Base-by-base conservation (phyloP, 2,329 filamentous ascomycete species). In the Westerdykella ornata region DNA sequence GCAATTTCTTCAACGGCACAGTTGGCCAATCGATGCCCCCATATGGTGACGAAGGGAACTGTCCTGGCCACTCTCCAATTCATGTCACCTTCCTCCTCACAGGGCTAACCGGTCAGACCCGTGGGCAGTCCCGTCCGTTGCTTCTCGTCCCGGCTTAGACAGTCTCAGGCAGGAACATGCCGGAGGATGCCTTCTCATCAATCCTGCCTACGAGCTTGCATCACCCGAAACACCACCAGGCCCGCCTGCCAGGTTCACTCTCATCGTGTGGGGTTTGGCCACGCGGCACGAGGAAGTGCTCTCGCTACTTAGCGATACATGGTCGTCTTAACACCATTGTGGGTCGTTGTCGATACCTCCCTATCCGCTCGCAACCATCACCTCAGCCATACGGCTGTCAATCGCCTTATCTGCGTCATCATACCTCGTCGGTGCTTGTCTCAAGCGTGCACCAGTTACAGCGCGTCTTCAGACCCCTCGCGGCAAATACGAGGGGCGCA, bases 201-300 rank as follows among this genome's bases (percentile, higher is more conserved):
- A n/a, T n/a, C n/a, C n/a, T n/a, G n/a, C n/a, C n/a, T n/a, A n/a
- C 46, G 42, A 42, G 35, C 37, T 41, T 38, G 35, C 40, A 45
- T 47, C 37, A 41, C 31, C 38, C 37, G 44, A 39, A 47, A 44
- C 41, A 42, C 31, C 45, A 42, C 47, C 20, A 52, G 45, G 38
- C 45, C 51, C 51, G 42, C 30, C 39, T 45, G 35, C 44, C 48
- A 48, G 49, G 51, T 52, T 50, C 42, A 38, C 28, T 14, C 39
- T 32, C 31, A 47, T 54, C 49, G 46, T 53, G 49, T 52, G 47
- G 51, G 49, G 47, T 51, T 26, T 43, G 35, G 35, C 46, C 39
- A 46, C 43, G 38, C 40, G 44, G 29, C 40, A 39, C 41, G 41
- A 43, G 47, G 45, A 42, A 37, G 32, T 30, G 28, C 26, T 41